These are phyloP conservation scores for Verticillium nonalfalfae DNA, from an alignment of 2,329 filamentous ascomycete species.

Conservation along the genomic window DNA sequence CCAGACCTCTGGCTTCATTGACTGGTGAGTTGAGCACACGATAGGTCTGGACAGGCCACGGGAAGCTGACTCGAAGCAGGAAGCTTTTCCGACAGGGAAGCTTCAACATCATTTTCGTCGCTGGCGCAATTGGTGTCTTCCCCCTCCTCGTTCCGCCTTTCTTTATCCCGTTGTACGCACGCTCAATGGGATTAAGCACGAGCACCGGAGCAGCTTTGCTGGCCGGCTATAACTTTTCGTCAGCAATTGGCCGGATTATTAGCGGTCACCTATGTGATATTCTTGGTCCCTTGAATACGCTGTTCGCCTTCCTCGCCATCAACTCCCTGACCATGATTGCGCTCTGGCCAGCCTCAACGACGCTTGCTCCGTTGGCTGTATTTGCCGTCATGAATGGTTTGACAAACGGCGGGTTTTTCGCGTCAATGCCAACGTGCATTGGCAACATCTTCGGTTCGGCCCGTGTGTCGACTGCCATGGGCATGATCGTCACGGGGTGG, in stretches of 20 bases:
- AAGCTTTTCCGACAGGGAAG: constrained; percentile 37
- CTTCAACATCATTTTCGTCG: constrained; percentile 47
- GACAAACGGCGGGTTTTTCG: constrained; percentile 58
- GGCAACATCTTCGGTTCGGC: constrained; percentile 52
- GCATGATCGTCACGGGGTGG: constrained; percentile 58
- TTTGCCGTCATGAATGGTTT: constrained; percentile 56
- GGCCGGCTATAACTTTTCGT: constrained; percentile 55
- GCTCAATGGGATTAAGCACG: constrained; percentile 45
- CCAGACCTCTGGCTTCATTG: constrained; percentile 32
- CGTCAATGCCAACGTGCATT: constrained; percentile 57
- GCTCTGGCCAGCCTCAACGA: constrained; percentile 53
- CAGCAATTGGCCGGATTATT: constrained; percentile 48
- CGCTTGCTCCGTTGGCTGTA: constrained; percentile 44
- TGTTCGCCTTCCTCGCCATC: constrained; percentile 42
- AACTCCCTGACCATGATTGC: constrained; percentile 52
- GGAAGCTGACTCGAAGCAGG: background rate
- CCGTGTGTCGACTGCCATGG: constrained; percentile 49
- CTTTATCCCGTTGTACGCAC: constrained; percentile 51
- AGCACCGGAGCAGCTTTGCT: constrained; percentile 49
- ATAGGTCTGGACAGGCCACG: background rate
- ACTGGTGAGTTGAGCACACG: constrained; percentile 29
- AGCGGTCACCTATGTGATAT: constrained; percentile 48
- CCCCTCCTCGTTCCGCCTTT: constrained; percentile 57
- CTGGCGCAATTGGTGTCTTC: constrained; percentile 50
- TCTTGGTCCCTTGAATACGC: constrained; percentile 49